Percentiles rank a stretch among this genome's conserved stretches.
Evolutionary conservation across 2,329 filamentous ascomycete genomes (phyloP).

Genomic region (Aspergillus pseudotamarii): DNA sequence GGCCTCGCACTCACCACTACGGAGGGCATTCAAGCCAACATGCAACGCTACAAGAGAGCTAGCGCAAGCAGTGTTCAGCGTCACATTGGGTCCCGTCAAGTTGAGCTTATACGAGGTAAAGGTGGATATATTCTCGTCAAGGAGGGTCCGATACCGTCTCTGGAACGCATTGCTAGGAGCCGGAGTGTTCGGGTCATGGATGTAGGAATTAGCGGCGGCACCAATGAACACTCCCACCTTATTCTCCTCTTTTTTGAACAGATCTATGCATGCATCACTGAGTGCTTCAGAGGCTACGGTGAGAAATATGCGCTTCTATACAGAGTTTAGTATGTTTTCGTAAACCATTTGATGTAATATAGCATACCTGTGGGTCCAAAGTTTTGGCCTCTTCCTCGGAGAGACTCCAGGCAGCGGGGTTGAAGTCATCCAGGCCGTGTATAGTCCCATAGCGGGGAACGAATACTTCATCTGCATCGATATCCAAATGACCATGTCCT

Average conservation of each 20-base stretch:
- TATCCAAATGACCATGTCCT: neutral
- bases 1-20: neutral
- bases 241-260: neutral
- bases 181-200: neutral
- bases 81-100: neutral
- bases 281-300: neutral
- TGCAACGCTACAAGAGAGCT: neutral
- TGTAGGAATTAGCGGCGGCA: neutral
- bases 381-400: neutral
- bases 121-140: neutral
- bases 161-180: neutral
- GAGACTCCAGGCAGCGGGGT: neutral
- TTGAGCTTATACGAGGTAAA: neutral
- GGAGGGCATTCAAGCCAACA: neutral
- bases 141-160: neutral
- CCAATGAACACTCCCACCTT: neutral
- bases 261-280: neutral
- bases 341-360: too few relatives aligned
- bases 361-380: neutral
- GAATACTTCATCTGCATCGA: neutral
- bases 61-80: neutral
- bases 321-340: neutral
- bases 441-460: neutral
- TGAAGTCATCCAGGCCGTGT: neutral
- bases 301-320: neutral